Conservation (phyloP, 2,329 filamentous ascomycete species). For the Anisogramma anomala region DNA sequence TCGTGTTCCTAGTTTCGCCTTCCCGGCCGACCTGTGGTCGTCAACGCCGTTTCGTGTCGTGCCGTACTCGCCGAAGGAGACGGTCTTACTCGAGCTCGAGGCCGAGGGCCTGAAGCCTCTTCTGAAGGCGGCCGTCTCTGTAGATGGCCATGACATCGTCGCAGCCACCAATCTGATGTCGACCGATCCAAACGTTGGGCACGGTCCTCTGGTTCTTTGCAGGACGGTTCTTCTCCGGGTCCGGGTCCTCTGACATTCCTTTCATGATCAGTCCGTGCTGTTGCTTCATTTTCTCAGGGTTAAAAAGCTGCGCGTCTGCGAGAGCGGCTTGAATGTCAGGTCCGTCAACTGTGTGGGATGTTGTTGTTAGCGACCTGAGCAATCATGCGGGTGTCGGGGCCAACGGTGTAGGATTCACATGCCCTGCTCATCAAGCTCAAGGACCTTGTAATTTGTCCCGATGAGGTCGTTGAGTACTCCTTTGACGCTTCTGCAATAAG, state of each 20-base stretch:
- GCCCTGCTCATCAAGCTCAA: conserved; percentile 83
- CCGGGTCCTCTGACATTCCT: no score
- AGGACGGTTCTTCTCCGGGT: no score
- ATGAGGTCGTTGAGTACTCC: no score
- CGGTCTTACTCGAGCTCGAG: no score
- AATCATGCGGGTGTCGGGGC: no score
- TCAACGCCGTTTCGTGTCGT: background rate
- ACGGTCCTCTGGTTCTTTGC: conserved; percentile 70
- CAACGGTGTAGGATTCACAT: conserved; percentile 27
- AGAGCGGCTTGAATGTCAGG: conserved; percentile 73
- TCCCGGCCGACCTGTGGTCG: background rate
- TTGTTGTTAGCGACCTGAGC: no score
- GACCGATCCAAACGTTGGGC: conserved; percentile 85
- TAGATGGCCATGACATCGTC: conserved; percentile 62
- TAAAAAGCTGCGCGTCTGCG: conserved; percentile 19
- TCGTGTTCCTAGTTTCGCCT: background rate
- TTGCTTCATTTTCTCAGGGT: background rate
- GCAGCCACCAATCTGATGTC: conserved; percentile 94
- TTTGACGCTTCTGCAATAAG: conserved; percentile 80
- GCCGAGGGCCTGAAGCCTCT: no score
- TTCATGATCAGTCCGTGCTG: conserved; percentile 27
- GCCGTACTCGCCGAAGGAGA: no score
- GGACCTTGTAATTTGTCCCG: conserved; percentile 51
- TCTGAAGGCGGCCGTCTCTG: conserved; percentile 31
- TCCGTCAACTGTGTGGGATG: no score